These are phyloP conservation scores for Rhodotorula sp. DNA, from an alignment of 1,284 basidiomycete genomes.

Conservation along the genomic window DNA sequence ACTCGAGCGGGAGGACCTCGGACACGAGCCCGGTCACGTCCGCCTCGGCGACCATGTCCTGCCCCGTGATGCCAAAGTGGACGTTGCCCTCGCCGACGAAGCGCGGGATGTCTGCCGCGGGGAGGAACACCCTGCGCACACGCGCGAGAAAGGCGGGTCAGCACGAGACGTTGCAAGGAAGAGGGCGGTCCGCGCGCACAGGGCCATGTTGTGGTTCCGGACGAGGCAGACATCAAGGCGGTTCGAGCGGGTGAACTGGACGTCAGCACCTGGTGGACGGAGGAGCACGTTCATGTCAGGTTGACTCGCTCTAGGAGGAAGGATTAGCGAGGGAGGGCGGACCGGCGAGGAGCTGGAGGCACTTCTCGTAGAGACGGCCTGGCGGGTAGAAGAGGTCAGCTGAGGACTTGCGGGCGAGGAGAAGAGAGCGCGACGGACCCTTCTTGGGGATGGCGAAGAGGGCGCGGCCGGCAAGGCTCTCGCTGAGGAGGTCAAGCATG, in stretches of 20 bases:
- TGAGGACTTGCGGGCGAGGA: background rate
- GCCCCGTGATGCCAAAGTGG: conserved; percentile 86
- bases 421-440: conserved; percentile 59
- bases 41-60: conserved; percentile 94
- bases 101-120: conserved; percentile 95
- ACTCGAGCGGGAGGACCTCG: conserved; percentile 81
- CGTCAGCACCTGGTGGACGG: conserved; percentile 80
- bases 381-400: background rate
- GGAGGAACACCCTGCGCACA: conserved; percentile 81
- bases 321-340: conserved; percentile 29
- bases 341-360: conserved; percentile 80
- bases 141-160: background rate
- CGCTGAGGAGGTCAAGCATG: conserved; percentile 54
- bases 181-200: conserved; percentile 58
- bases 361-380: conserved; percentile 93
- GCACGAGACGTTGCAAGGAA: background rate
- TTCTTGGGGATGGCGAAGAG: conserved; percentile 98
- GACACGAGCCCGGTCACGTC: conserved; percentile 73
- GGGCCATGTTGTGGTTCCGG: conserved; percentile 87
- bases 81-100: conserved; percentile 98
- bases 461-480: conserved; percentile 67
- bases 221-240: conserved; percentile 90
- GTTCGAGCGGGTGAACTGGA: conserved; percentile 88
- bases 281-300: background rate
- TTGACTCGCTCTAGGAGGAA: background rate